Base-by-base conservation (phyloP, 2,329 filamentous ascomycete genomes). In the Chaetothyriales sp. region DNA sequence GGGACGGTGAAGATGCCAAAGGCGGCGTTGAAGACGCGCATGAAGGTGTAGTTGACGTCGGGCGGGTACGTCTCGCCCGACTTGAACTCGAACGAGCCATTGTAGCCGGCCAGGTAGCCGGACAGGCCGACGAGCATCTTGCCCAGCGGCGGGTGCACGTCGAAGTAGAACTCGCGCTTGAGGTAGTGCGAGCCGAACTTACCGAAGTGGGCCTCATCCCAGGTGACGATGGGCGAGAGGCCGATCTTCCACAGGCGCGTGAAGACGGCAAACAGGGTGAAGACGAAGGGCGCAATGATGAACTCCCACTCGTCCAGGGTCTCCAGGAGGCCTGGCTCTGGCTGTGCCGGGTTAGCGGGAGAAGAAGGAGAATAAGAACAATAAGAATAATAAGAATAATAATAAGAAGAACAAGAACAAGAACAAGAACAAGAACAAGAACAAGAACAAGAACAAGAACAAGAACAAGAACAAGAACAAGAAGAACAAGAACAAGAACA, bases 111-210 rank as follows among this genome's bases (percentile, higher is more conserved):
- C 56, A 98, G 77, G 66, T 94, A 94, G 66, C 92, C 92, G 5
- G 92, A 97, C 49, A 98, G 78, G 57, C 92, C 92, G 62, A 98
- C 90, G 52, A 98, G 82, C 81, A 98, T 97, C 76, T 98, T 98
- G 67, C 92, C 92, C 56, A 98, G 81, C 51, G 92, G 92, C 59
- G 92, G 92, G 70, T 94, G 87, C 53, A 94, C 85, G 76, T 94
- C 87, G 73, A 98, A 98, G 78, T 98, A 98, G 76, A 97, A 95
- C 71, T 98, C 92, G 69, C 90, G 87, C 70, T 98, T 95, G 66
- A 98, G 83, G 70, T 98, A 98, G 72, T 98, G 90, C 63, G 90
- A 97, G 58, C 92, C 92, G 70, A 98, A 98, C 74, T 98, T 98
- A 50, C 70, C 70, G 59, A 73, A 73, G 80, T 86, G 82, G 61